Base-by-base conservation (phyloP, 2,329 filamentous ascomycete species). In the Exophiala calicioides region DNA sequence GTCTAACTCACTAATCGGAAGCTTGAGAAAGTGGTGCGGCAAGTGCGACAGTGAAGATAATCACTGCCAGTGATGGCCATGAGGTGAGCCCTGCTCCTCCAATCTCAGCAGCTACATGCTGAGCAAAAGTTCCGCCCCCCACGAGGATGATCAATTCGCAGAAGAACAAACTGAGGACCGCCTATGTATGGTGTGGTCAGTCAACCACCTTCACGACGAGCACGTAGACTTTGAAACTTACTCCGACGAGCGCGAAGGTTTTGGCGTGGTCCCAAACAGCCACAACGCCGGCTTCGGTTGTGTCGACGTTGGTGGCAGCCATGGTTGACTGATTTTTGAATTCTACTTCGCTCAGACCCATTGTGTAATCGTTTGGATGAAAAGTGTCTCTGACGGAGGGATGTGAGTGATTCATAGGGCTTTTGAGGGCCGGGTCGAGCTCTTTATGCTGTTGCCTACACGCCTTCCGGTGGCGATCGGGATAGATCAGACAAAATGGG, bases 1-100 rank as follows among this genome's bases (percentile, higher is more conserved):
- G 34, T 20, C 41, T 2, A 27, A 45, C 52, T 49, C 39, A 55
- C 34, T 52, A 55, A 18, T 55, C 52, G 6, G 52, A 35, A 27
- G 44, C 52, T 40, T 55, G 52, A 30, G 37, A 43, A 31, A 47
- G 36, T 9, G 31, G 27, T 42, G 44, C 36, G 4, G 30, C 38
- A 19, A 48, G 45, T 7, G 39, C 45, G 19, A 44, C 45, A 8
- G 48, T 52, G 29, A 45, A 31, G 16, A 54, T 47, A 10, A 51
- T 45, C 24, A 51, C 41, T 10, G 40, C 43, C 34, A 48, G 33
- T 30, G 46, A 47, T 37, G 49, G 39, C 51, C 51, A 54, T 24
- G 49, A 40, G 23, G 39, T 39, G 10, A 52, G 18, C 6, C 27
- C 30, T 7, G 35, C 15, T 12, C 51, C 51, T 12, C 51, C 51